phyloP scores from a whole-genome alignment of 495 filamentous ascomycete genomes.

The Chaetomium tenue region DNA sequence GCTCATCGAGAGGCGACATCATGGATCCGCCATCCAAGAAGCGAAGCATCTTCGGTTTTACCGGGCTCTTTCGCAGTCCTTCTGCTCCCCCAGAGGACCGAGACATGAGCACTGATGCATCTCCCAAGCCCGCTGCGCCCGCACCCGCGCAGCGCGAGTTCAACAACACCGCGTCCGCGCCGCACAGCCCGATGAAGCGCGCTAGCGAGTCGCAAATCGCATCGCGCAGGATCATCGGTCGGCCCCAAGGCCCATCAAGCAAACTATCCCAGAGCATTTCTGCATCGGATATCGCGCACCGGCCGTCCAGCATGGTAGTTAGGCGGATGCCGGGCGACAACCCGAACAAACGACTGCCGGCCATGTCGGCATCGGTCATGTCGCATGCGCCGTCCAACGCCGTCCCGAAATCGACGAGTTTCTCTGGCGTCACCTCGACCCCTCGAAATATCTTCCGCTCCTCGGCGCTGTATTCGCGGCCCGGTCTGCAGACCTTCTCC shows the following conservation, averaged over 20 bases:
- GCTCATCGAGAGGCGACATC: slow-evolving; percentile 16
- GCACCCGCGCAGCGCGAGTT: slow-evolving; percentile 25
- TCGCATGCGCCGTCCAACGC: slow-evolving; percentile 25
- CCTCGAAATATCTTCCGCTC: slow-evolving; percentile 45
- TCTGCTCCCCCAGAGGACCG: slow-evolving; percentile 23
- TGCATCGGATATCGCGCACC: slow-evolving; percentile 32
- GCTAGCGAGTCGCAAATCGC: slow-evolving; percentile 38
- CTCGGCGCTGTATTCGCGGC: slow-evolving; percentile 37
- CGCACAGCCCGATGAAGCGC: slow-evolving; percentile 41
- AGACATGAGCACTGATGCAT: slow-evolving; percentile 12
- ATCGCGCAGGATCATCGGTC: slow-evolving; percentile 34
- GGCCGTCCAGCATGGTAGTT: slow-evolving; percentile 16
- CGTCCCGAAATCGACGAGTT: slow-evolving; percentile 28
- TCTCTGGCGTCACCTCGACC: slow-evolving; percentile 29
- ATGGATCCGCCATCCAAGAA: slow-evolving; percentile 38
- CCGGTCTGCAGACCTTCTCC: slow-evolving; percentile 38
- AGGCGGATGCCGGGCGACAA: slow-evolving; percentile 39
- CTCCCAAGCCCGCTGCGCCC: slow-evolving; percentile 17
- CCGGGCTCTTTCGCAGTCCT: slow-evolving; percentile 30
- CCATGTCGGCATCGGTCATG: slow-evolving; percentile 22
- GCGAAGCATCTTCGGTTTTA: slow-evolving; percentile 35
- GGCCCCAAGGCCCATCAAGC: slow-evolving; percentile 39
- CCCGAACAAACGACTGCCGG: slow-evolving; percentile 31
- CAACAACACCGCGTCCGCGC: slow-evolving; percentile 29
- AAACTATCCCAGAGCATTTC: slow-evolving; percentile 36